Evolutionary conservation across 2,329 filamentous ascomycete species (phyloP).

Genomic region (Leptographium lundbergii): DNA sequence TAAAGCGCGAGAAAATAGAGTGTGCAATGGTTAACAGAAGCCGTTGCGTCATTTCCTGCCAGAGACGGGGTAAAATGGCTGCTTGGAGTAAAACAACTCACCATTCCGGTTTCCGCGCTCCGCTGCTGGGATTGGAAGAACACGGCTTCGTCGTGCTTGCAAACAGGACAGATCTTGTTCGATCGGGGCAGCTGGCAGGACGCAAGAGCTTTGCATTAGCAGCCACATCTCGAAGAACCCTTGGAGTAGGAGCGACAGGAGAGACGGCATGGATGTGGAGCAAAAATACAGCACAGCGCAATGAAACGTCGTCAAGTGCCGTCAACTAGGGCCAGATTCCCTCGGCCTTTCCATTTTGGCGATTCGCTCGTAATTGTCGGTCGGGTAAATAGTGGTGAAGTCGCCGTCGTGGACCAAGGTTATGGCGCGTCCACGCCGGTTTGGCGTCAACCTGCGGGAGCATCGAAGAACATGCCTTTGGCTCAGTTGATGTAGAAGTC

Average conservation of each 20-base stretch:
- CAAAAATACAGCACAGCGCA: not conserved
- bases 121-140: slow-evolving; percentile 99
- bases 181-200: slow-evolving; percentile 72
- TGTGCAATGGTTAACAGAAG: slow-evolving; percentile 1
- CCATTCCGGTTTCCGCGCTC: slow-evolving; percentile 96
- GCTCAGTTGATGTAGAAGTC: not conserved
- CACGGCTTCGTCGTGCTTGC: slow-evolving; percentile 79
- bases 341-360: no score
- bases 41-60: no score
- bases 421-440: not conserved
- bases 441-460: not conserved
- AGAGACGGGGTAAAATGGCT: not conserved
- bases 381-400: no score
- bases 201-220: slow-evolving; percentile 27
- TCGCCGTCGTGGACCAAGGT: not conserved
- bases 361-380: no score
- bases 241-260: slow-evolving; percentile 23
- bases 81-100: slow-evolving; percentile 32
- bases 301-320: no score
- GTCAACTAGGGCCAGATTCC: no score
- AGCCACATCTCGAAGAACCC: not conserved
- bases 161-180: slow-evolving; percentile 73
- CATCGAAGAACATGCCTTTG: not conserved
- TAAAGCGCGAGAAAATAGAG: slow-evolving; percentile 21
- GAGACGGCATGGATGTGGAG: not conserved